Conservation (phyloP, 2,329 filamentous ascomycete species). For the Tolypocladium tundrense region DNA sequence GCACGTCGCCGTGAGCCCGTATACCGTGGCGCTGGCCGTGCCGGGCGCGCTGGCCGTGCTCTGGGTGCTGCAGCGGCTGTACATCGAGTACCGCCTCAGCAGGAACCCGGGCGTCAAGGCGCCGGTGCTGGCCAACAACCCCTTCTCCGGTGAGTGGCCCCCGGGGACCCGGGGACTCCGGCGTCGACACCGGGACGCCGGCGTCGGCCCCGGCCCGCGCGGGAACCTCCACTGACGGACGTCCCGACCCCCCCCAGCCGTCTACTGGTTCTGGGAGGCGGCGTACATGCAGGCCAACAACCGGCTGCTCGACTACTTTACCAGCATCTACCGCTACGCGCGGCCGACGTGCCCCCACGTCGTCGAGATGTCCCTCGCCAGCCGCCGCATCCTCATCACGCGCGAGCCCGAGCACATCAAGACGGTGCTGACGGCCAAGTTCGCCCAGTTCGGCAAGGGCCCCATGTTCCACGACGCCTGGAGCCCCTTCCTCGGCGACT, state of each 20-base stretch:
- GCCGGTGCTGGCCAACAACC: slow-evolving; percentile 4
- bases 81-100: slow-evolving; percentile 3
- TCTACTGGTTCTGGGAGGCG: slow-evolving; percentile 2
- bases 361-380: slow-evolving; percentile 44
- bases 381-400: slow-evolving; percentile 60
- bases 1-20: slow-evolving; percentile 1
- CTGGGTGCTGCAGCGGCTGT: slow-evolving; percentile 3
- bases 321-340: slow-evolving; percentile 3
- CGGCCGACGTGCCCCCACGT: slow-evolving; percentile 2
- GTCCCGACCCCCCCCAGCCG: neutral
- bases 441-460: slow-evolving; percentile 75
- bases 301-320: slow-evolving; percentile 8
- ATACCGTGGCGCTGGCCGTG: slow-evolving; percentile 3
- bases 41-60: slow-evolving; percentile 1
- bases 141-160: slow-evolving; percentile 1
- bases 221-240: no score
- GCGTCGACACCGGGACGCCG: no score
- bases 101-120: slow-evolving; percentile 5
- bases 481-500: slow-evolving; percentile 62
- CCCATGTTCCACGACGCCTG: slow-evolving; percentile 63
- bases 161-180: no score
- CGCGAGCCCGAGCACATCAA: slow-evolving; percentile 85
- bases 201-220: no score
- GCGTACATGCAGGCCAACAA: slow-evolving; percentile 8
- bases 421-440: slow-evolving; percentile 79